A percentile compares a stretch with the other conserved stretches of the same genome.
These are phyloP conservation scores for Pseudoperonospora humuli DNA, from an alignment of 352 stramenopile genomes.

Conservation along the genomic window DNA sequence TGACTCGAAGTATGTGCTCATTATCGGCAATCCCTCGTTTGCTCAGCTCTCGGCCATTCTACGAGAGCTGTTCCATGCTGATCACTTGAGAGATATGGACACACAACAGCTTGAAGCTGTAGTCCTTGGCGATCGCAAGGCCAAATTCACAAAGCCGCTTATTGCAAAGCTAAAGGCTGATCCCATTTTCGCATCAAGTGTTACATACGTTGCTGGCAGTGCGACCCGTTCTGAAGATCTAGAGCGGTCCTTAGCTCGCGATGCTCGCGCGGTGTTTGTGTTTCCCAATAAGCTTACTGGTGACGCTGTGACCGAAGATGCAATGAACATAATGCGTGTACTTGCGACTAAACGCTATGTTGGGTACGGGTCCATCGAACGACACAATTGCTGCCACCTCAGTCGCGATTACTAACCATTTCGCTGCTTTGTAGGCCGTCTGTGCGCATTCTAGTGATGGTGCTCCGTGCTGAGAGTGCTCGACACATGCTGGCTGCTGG, in stretches of 20 bases:
- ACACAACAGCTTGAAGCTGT: slow-evolving; percentile 56
- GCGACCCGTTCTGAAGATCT: slow-evolving; percentile 66
- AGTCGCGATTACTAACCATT: not conserved
- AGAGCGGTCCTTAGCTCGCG: slow-evolving; percentile 43
- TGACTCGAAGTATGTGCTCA: slow-evolving; percentile 62
- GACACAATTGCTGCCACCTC: not conserved
- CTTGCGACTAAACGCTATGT: slow-evolving; percentile 63
- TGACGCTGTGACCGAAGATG: slow-evolving; percentile 65
- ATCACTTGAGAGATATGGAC: slow-evolving; percentile 46
- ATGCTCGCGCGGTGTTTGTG: slow-evolving; percentile 69
- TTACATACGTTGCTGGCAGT: slow-evolving; percentile 77
- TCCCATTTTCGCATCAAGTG: slow-evolving; percentile 65
- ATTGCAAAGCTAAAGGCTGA: slow-evolving; percentile 68
- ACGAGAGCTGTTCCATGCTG: slow-evolving; percentile 83
- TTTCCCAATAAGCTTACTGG: slow-evolving; percentile 79
- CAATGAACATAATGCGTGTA: slow-evolving; percentile 81
- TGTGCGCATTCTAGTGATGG: slow-evolving; percentile 68
- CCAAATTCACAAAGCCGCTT: slow-evolving; percentile 64
- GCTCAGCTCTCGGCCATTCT: slow-evolving; percentile 75
- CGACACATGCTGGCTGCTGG: slow-evolving; percentile 74
- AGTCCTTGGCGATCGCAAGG: slow-evolving; percentile 56
- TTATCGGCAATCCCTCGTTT: slow-evolving; percentile 82
- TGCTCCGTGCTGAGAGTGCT: slow-evolving; percentile 64
- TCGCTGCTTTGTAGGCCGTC: slow-evolving; percentile 26
- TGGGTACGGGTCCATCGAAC: slow-evolving; percentile 27